Evolutionary conservation across 140 eudicot genomes (phyloP).

Genomic region (Stevia rebaudiana): DNA sequence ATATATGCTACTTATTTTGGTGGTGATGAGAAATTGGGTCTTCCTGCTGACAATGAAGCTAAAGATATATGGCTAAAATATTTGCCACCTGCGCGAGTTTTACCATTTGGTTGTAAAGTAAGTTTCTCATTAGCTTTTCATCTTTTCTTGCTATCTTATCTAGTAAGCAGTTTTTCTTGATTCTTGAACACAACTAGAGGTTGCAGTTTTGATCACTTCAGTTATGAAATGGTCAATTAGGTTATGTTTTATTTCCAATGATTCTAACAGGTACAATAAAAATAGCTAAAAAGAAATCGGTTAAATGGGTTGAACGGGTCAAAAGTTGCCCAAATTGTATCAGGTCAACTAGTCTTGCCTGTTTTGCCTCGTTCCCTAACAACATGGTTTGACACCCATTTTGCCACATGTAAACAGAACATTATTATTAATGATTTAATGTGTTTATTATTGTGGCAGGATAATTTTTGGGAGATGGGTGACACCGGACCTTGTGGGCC

Average conservation of each 20-base stretch:
- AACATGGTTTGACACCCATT: too few relatives aligned
- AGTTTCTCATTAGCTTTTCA: background rate
- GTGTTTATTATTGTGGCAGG: conserved; percentile 42
- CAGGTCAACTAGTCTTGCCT: too few relatives aligned
- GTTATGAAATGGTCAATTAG: background rate
- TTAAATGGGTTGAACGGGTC: too few relatives aligned
- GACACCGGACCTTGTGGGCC: conserved; percentile 99
- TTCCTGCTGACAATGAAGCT: conserved; percentile 86
- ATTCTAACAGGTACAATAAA: too few relatives aligned
- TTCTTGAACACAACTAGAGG: background rate
- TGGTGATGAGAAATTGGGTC: conserved; percentile 87
- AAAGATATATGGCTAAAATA: conserved; percentile 74
- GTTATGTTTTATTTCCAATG: background rate
- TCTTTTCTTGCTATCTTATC: background rate
- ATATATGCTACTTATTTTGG: conserved; percentile 97
- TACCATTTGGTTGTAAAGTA: conserved; percentile 95
- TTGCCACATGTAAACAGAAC: background rate
- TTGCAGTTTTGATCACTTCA: background rate
- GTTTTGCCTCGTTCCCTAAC: too few relatives aligned
- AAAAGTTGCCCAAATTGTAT: too few relatives aligned
- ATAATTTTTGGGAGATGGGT: conserved; percentile 99
- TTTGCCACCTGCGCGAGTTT: conserved; percentile 65
- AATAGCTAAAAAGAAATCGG: background rate
- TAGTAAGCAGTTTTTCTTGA: background rate
- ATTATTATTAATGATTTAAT: conserved; percentile 6